Conservation (phyloP, 257 asterid genomes). For the Asclepias syriaca region DNA sequence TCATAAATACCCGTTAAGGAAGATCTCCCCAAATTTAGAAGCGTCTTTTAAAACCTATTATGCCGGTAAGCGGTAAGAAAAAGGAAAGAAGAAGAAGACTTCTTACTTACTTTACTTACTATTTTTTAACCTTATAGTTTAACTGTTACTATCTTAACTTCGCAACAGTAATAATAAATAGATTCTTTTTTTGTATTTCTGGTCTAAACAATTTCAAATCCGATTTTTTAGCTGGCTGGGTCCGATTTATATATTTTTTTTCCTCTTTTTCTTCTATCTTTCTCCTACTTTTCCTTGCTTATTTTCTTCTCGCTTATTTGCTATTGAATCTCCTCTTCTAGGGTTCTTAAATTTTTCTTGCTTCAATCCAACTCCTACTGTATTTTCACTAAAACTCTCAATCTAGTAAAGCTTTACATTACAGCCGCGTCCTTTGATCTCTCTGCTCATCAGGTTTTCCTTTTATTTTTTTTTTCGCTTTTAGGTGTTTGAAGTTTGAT, state of each 20-base stretch:
- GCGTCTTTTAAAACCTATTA: too few relatives aligned
- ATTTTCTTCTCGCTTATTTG: background rate
- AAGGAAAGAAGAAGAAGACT: too few relatives aligned
- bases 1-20: too few relatives aligned
- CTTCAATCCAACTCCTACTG: background rate
- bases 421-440: constrained; percentile 6
- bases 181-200: background rate
- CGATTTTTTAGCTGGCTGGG: constrained; percentile 11
- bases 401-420: too few relatives aligned
- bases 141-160: background rate
- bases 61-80: too few relatives aligned
- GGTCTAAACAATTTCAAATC: constrained; percentile 17
- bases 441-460: constrained; percentile 14
- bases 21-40: too few relatives aligned
- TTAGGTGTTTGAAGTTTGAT: background rate
- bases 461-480: background rate
- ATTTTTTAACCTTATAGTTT: background rate
- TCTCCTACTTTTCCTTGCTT: background rate
- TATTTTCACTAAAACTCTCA: too few relatives aligned
- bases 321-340: background rate
- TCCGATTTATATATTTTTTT: constrained; percentile 7
- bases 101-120: background rate
- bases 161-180: too few relatives aligned
- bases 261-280: background rate
- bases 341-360: constrained; percentile 11